These are phyloP conservation scores for Solanum ossicruentum DNA, from an alignment of 257 asterid genomes.

Conservation along the genomic window DNA sequence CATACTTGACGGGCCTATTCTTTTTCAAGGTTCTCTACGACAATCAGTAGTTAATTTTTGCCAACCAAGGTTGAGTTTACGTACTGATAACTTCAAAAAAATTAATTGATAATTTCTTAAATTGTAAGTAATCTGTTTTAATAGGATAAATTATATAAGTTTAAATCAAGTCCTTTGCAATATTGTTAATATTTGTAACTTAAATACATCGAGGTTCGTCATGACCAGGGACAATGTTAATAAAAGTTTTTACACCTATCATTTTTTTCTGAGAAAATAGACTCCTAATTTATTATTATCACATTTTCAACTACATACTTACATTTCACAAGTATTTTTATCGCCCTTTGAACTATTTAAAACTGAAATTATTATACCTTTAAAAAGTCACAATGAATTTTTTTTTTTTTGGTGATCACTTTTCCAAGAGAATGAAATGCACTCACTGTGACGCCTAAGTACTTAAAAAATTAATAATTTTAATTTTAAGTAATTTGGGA, in stretches of 20 bases:
- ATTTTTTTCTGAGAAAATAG: neutral
- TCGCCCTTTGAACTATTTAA: too few species aligned
- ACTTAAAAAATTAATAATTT: too few species aligned
- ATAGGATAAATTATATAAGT: neutral
- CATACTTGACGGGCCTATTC: neutral
- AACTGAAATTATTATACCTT: too few species aligned
- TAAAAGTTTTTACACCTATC: neutral
- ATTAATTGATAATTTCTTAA: neutral
- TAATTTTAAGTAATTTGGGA: too few species aligned
- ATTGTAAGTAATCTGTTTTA: neutral
- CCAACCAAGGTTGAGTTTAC: neutral
- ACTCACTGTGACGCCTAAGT: too few species aligned
- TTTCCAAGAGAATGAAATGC: too few species aligned
- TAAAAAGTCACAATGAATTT: too few species aligned
- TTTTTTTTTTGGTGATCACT: too few species aligned
- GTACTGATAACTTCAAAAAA: neutral
- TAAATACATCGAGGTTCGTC: neutral
- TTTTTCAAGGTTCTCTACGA: neutral
- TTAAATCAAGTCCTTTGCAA: neutral
- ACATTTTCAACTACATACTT: too few species aligned
- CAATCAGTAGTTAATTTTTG: neutral
- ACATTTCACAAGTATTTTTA: too few species aligned
- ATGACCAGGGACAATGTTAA: neutral
- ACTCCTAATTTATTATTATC: too few species aligned
- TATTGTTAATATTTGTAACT: neutral